Evolutionary conservation across 2,329 filamentous ascomycete genomes (phyloP).

Genomic region (Penicillium thymicola): DNA sequence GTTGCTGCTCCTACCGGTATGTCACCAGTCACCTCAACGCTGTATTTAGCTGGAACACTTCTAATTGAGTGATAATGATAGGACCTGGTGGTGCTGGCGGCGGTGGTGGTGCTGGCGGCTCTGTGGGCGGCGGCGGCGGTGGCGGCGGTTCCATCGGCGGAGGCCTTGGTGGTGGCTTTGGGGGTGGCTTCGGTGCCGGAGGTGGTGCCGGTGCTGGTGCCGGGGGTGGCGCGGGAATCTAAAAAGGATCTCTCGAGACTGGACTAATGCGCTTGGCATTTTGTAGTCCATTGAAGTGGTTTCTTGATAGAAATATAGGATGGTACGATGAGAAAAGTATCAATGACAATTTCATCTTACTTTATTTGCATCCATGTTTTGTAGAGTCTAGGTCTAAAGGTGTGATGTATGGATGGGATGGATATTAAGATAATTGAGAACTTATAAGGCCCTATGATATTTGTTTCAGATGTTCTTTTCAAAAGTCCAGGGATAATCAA

Average conservation of each 20-base stretch:
- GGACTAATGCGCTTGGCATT: neutral
- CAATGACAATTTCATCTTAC: neutral
- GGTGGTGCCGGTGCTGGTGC: neutral
- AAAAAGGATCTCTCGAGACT: neutral
- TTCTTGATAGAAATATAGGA: too few species aligned
- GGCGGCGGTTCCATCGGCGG: slow-evolving; percentile 2
- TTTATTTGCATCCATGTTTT: neutral
- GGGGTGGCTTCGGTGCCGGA: slow-evolving; percentile 1
- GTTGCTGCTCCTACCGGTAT: slow-evolving; percentile 5
- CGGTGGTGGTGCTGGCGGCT: neutral
- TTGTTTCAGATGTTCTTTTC: too few species aligned
- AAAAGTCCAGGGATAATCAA: too few species aligned
- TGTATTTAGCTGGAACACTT: neutral
- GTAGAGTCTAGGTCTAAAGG: too few species aligned
- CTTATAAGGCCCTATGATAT: too few species aligned
- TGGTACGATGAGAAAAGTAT: neutral
- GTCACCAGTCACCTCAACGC: neutral
- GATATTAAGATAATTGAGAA: too few species aligned
- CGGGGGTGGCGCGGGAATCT: neutral
- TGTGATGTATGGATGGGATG: too few species aligned
- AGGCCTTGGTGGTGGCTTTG: slow-evolving; percentile 2
- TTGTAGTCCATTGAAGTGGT: neutral
- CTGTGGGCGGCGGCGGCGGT: neutral
- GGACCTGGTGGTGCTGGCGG: neutral
- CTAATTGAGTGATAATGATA: neutral